phyloP scores from a whole-genome alignment of 169 alveolate species.

The Plasmodium knowlesi region DNA sequence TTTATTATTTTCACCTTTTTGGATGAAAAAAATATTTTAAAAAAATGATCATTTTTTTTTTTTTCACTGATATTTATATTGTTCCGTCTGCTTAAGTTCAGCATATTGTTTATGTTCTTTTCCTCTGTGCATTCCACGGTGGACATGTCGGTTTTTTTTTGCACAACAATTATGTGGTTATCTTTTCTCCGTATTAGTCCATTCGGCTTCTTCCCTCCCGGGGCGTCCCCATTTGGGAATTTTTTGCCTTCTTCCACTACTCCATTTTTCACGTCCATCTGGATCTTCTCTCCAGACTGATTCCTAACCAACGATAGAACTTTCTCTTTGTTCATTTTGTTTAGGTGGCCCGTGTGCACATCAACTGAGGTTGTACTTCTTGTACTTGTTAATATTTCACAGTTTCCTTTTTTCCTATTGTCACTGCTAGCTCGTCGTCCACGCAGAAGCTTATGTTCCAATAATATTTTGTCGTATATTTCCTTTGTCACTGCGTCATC shows the following conservation, averaged over 20 bases:
- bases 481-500: slow-evolving; percentile 19
- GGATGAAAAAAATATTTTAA: slow-evolving; percentile 69
- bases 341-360: not conserved
- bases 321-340: not conserved
- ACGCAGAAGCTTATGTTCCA: slow-evolving; percentile 12
- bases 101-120: slow-evolving; percentile 27
- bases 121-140: slow-evolving; percentile 12
- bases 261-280: not conserved
- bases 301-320: not conserved
- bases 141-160: not conserved
- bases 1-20: slow-evolving; percentile 74
- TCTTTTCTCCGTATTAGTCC: not conserved
- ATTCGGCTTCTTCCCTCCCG: not conserved
- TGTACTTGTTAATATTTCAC: not conserved
- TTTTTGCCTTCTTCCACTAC: not conserved
- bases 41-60: slow-evolving; percentile 64
- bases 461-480: slow-evolving; percentile 24
- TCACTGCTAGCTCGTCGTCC: not conserved
- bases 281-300: not conserved
- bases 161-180: not conserved
- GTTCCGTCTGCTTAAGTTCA: not conserved
- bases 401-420: not conserved
- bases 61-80: slow-evolving; percentile 35
- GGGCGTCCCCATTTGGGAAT: not conserved
- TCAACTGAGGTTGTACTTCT: not conserved